Evolutionary conservation across 2,329 filamentous ascomycete genomes (phyloP).

Genomic region (Passalora sequoiae): DNA sequence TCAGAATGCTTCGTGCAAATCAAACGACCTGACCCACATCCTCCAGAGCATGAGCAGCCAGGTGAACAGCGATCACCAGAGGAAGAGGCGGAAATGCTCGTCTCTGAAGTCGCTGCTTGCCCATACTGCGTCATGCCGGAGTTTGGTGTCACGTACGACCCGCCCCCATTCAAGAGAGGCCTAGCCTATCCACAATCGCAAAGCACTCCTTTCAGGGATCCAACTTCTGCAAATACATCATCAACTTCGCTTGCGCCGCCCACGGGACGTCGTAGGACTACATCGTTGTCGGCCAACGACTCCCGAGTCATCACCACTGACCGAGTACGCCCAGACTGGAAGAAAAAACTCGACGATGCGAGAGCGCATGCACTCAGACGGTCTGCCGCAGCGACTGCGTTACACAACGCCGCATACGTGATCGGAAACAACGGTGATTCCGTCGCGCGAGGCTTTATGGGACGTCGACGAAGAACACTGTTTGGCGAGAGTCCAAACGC

Average conservation of each 20-base stretch:
- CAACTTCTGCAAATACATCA: slow-evolving; percentile 74
- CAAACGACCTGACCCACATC: slow-evolving; percentile 85
- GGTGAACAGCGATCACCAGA: slow-evolving; percentile 33
- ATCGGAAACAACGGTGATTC: slow-evolving; percentile 54
- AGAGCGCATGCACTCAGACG: slow-evolving; percentile 78
- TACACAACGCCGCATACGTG: slow-evolving; percentile 91
- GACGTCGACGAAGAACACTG: slow-evolving; percentile 48
- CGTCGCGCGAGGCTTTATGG: slow-evolving; percentile 29
- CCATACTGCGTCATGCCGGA: slow-evolving; percentile 94
- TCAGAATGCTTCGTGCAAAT: slow-evolving; percentile 99
- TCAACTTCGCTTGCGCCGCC: slow-evolving; percentile 65
- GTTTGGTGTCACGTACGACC: slow-evolving; percentile 91
- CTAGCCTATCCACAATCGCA: slow-evolving; percentile 60
- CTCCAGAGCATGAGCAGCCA: slow-evolving; percentile 60
- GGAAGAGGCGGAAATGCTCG: slow-evolving; percentile 59
- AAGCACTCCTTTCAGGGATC: slow-evolving; percentile 48
- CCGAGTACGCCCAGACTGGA: slow-evolving; percentile 88
- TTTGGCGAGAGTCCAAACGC: slow-evolving; percentile 46
- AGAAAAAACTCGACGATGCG: slow-evolving; percentile 78
- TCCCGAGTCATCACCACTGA: slow-evolving; percentile 89
- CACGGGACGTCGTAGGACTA: slow-evolving; percentile 53
- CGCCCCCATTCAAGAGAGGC: slow-evolving; percentile 82
- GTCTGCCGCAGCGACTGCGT: slow-evolving; percentile 84
- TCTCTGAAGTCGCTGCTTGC: slow-evolving; percentile 86
- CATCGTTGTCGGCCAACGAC: slow-evolving; percentile 73